Conservation (phyloP, 2,329 filamentous ascomycete genomes). For the Aureobasidium sp. region DNA sequence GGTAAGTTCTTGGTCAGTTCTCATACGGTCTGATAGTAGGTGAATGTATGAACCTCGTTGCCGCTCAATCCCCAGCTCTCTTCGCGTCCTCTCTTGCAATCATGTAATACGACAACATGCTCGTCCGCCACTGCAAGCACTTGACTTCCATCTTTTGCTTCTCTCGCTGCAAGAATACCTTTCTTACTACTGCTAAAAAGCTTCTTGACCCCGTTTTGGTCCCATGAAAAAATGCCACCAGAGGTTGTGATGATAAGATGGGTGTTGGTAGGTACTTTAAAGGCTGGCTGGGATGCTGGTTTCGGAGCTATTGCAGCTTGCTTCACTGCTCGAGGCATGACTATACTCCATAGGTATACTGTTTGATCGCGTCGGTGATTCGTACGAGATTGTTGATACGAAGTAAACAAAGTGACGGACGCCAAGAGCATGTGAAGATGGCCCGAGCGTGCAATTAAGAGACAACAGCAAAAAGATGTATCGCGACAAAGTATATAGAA, state of each 20-base stretch:
- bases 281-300: slow-evolving; percentile 7
- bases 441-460: neutral
- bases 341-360: slow-evolving; percentile 5
- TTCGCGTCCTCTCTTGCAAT: slow-evolving; percentile 31
- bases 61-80: slow-evolving; percentile 37
- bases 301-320: neutral
- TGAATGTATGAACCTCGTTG: slow-evolving; percentile 22
- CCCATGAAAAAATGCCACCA: slow-evolving; percentile 32
- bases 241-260: slow-evolving; percentile 39
- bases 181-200: slow-evolving; percentile 36
- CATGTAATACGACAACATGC: slow-evolving; percentile 39
- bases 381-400: neutral
- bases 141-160: slow-evolving; percentile 34
- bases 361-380: neutral
- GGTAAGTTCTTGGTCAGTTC: neutral
- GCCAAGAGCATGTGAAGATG: slow-evolving; percentile 9
- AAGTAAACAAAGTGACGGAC: neutral
- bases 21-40: no score
- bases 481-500: neutral
- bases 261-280: slow-evolving; percentile 23
- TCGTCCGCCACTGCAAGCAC: slow-evolving; percentile 41
- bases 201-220: slow-evolving; percentile 23
- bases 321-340: neutral
- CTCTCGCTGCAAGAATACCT: slow-evolving; percentile 38
- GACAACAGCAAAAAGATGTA: neutral